Conservation (phyloP, 2,329 filamentous ascomycete genomes). For the Sporothrix variecibatus region DNA sequence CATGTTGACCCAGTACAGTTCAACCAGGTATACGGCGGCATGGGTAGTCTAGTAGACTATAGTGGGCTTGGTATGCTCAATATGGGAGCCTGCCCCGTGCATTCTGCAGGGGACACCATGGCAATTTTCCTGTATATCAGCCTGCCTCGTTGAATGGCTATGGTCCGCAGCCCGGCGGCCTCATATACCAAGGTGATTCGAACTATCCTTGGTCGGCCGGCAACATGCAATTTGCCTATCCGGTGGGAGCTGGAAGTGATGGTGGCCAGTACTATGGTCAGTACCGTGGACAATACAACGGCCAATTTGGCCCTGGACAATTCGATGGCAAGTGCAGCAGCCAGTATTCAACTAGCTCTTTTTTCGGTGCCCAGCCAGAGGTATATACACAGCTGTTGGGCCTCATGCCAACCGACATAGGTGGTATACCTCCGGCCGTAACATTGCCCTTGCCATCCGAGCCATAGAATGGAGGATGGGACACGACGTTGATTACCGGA, state of each 20-base stretch:
- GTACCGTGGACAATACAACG: neutral
- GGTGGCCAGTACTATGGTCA: neutral
- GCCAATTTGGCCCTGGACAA: neutral
- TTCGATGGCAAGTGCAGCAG: neutral
- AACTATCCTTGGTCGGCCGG: neutral
- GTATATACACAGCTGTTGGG: neutral
- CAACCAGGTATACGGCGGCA: neutral
- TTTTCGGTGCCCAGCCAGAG: neutral
- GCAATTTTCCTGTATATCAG: neutral
- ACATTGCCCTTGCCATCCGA: neutral
- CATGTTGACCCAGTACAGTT: neutral
- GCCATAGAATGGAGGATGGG: slow-evolving; percentile 7
- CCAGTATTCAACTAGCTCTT: neutral
- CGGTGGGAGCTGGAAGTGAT: neutral
- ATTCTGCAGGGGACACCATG: neutral
- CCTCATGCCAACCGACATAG: neutral
- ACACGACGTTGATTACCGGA: neutral
- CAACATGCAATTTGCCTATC: neutral
- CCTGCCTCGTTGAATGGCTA: neutral
- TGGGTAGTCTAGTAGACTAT: neutral
- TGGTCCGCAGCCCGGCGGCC: neutral
- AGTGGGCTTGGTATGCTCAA: neutral
- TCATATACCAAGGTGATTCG: neutral
- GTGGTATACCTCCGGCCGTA: neutral
- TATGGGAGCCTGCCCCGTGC: neutral